Percentiles rank a stretch among this genome's conserved stretches.
These are phyloP conservation scores for Smithsoniella earleae DNA, from an alignment of 163 green algal genomes.

Conservation along the genomic window DNA sequence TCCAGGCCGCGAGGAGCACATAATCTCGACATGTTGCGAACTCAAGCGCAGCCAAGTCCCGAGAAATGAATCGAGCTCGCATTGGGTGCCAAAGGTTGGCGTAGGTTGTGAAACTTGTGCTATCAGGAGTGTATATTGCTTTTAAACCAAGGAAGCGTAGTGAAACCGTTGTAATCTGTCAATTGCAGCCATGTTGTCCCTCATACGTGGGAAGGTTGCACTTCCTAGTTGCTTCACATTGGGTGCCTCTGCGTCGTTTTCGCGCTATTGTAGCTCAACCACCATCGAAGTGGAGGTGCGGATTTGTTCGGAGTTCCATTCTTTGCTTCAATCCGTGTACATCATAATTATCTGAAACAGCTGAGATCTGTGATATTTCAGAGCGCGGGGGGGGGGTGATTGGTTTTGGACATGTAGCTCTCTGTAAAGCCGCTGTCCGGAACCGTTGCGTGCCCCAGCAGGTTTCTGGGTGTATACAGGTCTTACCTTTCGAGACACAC, in stretches of 20 bases:
- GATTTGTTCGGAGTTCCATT: not conserved
- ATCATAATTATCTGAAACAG: not conserved
- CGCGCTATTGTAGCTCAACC: not conserved
- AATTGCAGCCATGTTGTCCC: not conserved
- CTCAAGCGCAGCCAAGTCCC: too few species aligned
- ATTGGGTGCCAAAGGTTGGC: too few species aligned
- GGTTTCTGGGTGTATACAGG: conserved; percentile 41
- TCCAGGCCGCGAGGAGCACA: too few species aligned
- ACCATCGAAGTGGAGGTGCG: not conserved
- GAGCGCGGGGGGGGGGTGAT: too few species aligned
- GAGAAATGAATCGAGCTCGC: too few species aligned
- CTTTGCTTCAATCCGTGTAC: not conserved
- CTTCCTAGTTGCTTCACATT: not conserved
- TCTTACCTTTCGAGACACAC: conserved; percentile 72
- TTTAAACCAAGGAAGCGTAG: not conserved
- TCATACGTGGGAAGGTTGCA: not conserved
- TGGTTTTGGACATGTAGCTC: too few species aligned
- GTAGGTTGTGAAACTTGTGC: not conserved
- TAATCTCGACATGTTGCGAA: too few species aligned
- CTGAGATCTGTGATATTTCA: too few species aligned
- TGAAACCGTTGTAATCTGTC: not conserved
- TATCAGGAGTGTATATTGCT: not conserved
- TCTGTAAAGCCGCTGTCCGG: too few species aligned
- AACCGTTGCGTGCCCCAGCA: too few species aligned
- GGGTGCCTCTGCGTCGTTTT: not conserved